Conservation (phyloP, 305 asterid genomes). For the Solanum hybrid region DNA sequence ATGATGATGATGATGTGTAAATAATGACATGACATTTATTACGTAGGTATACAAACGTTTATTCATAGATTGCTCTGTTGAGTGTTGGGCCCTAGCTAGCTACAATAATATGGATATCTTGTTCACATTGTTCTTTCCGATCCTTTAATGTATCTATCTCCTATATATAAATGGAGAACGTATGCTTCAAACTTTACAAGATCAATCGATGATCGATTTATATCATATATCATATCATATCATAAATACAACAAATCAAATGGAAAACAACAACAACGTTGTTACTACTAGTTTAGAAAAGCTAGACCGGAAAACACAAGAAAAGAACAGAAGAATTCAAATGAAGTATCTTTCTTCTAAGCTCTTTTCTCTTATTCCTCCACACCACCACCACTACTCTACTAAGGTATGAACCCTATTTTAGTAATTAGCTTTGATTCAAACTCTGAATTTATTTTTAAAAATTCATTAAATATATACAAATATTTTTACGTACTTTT, state of each 20-base stretch:
- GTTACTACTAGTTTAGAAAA: not conserved
- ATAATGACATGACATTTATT: not conserved
- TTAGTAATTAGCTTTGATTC: not conserved
- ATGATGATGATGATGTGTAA: not conserved
- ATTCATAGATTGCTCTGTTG: not conserved
- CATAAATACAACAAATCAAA: not conserved
- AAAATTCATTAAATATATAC: not conserved
- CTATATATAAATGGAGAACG: not conserved
- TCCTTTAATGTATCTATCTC: not conserved
- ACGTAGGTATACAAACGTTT: not conserved
- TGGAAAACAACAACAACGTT: not conserved
- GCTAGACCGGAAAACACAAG: slow-evolving; percentile 25
- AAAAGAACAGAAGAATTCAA: slow-evolving; percentile 31
- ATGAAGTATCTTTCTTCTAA: slow-evolving; percentile 29
- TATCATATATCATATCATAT: not conserved
- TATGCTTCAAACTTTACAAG: not conserved
- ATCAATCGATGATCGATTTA: not conserved
- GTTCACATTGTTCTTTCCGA: not conserved
- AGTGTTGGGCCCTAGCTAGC: not conserved
- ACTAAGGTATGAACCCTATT: slow-evolving; percentile 15
- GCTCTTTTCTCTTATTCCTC: slow-evolving; percentile 35
- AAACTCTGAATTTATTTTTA: not conserved
- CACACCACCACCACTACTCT: slow-evolving; percentile 9
- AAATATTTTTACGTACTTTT: not conserved
- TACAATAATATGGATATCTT: not conserved